These are phyloP conservation scores for rapeseed (Brassica napus) DNA, from an alignment of 345 rosid species.

Conservation along the genomic window Da-Ae NC_063447.1:5348001-5348500, in stretches of 20 bases:
- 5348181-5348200: background rate
- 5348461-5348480: constrained; percentile 72
- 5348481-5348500: background rate
- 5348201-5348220: background rate
- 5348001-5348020: background rate
- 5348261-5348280: background rate
- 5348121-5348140: constrained; percentile 93
- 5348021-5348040: constrained; percentile 13
- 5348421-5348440: constrained; percentile 91
- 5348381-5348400: constrained; percentile 70
- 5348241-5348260: constrained; percentile 2
- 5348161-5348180: constrained; percentile 1
- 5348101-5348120: constrained; percentile 97
- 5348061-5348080: constrained; percentile 95
- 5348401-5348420: constrained; percentile 76
- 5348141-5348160: constrained; percentile 94
- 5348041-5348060: constrained; percentile 82
- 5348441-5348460: constrained; percentile 74
- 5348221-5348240: background rate
- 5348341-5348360: background rate
- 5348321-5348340: background rate
- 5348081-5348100: constrained; percentile 89
- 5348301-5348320: background rate
- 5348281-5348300: background rate
- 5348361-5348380: constrained; percentile 93